Base-by-base conservation (phyloP, 2,329 filamentous ascomycete species). In the Hymenoscyphus repandus region DNA sequence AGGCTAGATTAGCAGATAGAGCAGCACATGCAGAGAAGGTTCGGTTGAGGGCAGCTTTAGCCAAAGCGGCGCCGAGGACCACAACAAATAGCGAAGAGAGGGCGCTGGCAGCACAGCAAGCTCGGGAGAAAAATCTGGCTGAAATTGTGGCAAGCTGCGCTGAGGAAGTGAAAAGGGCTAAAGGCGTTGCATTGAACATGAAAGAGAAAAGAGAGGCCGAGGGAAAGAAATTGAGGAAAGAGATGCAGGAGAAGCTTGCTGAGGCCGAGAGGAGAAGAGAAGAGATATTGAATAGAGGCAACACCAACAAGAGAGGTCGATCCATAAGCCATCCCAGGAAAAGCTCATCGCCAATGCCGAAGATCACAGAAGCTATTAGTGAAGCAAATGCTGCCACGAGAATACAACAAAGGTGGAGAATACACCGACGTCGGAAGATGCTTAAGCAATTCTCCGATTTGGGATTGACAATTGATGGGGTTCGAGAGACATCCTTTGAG, bases 21-120 rank as follows among this genome's bases (percentile, higher is more conserved):
- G 88, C 88, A 27, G 86, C 86, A 6, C 88, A 93, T 68, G 88
- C 86, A 18, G 88, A 93, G 68, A 89, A 91, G 66, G 88, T 93
- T 13, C 83, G 88, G 46, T 70, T 90, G 54, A 79, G 87, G 33
- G 88, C 88, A 39, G 87, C 87, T 9, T 68, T 87, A 51, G 86
- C 82, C 53, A 90, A 90, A 69, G 82, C 86, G 2, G 76, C 82
- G 6, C 79, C 83, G 2, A 74, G 78, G 17, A 81, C 85, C 58
- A 80, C 72, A 31, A 81, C 79, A 2, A 76, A 82, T 49, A 87
- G 83, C 40, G 88, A 92, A 66, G 87, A 91, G 68, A 77, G 85
- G 45, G 86, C 88, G 3, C 70, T 90, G 52, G 88, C 88, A 5
- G 88, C 88, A 5, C 83, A 90, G 55, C 79, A 89, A 57, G 85